phyloP scores from a whole-genome alignment of 2,329 filamentous ascomycete genomes.

The Penicillium sp. region DNA sequence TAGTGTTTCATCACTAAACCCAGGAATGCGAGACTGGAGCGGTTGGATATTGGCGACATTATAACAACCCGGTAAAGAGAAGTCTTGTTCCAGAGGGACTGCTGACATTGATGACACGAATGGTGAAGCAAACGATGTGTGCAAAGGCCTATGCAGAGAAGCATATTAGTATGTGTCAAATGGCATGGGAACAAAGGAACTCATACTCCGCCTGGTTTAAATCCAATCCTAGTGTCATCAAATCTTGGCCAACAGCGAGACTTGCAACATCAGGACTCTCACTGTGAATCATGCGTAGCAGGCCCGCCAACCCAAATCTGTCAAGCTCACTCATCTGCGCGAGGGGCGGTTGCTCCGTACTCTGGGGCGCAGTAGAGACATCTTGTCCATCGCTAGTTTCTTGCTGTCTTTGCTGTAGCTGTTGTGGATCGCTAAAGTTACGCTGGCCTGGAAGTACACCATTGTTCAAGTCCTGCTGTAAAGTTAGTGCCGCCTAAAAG shows the following conservation, averaged over 20 bases:
- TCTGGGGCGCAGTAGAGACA: constrained; percentile 29
- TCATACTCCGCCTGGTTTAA: constrained; percentile 60
- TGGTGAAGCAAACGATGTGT: constrained; percentile 62
- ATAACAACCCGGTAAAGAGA: constrained; percentile 61
- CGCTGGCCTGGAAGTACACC: constrained; percentile 32
- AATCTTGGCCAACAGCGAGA: constrained; percentile 61
- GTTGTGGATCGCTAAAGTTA: constrained; percentile 32
- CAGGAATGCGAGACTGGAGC: constrained; percentile 55
- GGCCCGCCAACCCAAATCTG: constrained; percentile 57
- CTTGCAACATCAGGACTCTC: constrained; percentile 52
- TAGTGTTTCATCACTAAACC: constrained; percentile 62
- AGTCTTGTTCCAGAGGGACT: constrained; percentile 61
- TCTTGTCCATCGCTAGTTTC: constrained; percentile 37
- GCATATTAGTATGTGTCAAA: constrained; percentile 16
- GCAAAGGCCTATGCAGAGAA: constrained; percentile 49
- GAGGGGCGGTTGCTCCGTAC: constrained; percentile 40
- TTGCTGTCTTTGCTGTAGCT: constrained; percentile 35
- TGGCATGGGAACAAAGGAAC: neutral
- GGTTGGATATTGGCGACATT: constrained; percentile 64
- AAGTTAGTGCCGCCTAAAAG: constrained; percentile 11
- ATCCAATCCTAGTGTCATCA: constrained; percentile 62
- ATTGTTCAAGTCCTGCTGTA: constrained; percentile 35
- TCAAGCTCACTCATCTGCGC: constrained; percentile 60
- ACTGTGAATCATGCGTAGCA: constrained; percentile 56
- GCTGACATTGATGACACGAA: constrained; percentile 57